Evolutionary conservation across 148 eudicot species (phyloP).

Genomic region (Silene latifolia): DNA sequence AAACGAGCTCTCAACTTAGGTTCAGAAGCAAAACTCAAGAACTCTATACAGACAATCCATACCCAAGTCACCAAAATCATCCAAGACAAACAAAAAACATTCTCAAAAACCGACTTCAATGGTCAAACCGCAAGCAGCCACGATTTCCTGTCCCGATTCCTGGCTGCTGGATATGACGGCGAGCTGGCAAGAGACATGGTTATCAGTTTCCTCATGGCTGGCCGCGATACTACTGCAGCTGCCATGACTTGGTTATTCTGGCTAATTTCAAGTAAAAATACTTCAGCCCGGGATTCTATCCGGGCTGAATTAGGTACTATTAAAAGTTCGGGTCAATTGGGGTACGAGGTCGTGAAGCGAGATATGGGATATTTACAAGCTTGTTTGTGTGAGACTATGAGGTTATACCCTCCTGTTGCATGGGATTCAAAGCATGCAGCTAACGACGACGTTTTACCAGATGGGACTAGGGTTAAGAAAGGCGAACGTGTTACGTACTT

Average conservation of each 20-base stretch:
- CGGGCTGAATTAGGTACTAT: slow-evolving; percentile 20
- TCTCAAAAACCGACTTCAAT: not conserved
- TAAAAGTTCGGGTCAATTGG: not conserved
- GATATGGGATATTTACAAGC: slow-evolving; percentile 60
- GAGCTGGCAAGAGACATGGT: slow-evolving; percentile 63
- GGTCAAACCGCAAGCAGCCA: not conserved
- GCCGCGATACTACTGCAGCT: slow-evolving; percentile 74
- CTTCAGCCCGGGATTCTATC: slow-evolving; percentile 9
- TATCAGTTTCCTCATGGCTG: slow-evolving; percentile 76
- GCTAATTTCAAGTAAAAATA: slow-evolving; percentile 28
- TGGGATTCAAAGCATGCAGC: slow-evolving; percentile 93
- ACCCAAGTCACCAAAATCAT: slow-evolving; percentile 40
- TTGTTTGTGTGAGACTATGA: slow-evolving; percentile 68
- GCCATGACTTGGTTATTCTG: slow-evolving; percentile 90
- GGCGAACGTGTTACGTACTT: slow-evolving; percentile 79
- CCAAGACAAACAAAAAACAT: slow-evolving; percentile 19
- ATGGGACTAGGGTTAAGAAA: slow-evolving; percentile 51
- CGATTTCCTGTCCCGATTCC: slow-evolving; percentile 57
- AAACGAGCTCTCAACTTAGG: slow-evolving; percentile 56
- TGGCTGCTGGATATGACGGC: slow-evolving; percentile 38
- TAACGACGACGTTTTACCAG: slow-evolving; percentile 62
- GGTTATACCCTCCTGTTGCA: slow-evolving; percentile 84
- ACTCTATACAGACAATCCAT: slow-evolving; percentile 36
- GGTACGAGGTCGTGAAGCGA: slow-evolving; percentile 40
- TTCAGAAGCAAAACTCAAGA: slow-evolving; percentile 44